A percentile compares a stretch with the other conserved stretches of the same genome.
These are phyloP conservation scores for Lojkania enalia DNA, from an alignment of 2,329 filamentous ascomycete genomes.

Conservation along the genomic window DNA sequence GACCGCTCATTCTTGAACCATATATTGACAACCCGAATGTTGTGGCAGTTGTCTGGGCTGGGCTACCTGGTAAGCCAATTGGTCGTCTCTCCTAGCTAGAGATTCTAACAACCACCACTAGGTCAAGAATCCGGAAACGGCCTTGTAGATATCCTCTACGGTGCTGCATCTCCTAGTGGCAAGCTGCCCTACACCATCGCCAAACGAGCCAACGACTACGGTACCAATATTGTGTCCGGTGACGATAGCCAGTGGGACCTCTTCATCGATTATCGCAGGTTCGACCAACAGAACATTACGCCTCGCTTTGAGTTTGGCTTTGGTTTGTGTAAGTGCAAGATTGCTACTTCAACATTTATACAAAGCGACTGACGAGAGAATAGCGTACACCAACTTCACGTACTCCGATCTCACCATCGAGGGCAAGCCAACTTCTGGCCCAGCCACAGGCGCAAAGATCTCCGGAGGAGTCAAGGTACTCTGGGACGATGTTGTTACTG, in stretches of 20 bases:
- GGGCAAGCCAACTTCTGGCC: constrained; percentile 26
- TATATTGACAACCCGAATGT: constrained; percentile 44
- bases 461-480: constrained; percentile 37
- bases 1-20: constrained; percentile 41
- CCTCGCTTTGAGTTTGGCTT: constrained; percentile 53
- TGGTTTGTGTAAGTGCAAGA: constrained; percentile 39
- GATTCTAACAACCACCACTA: constrained; percentile 5
- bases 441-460: constrained; percentile 28
- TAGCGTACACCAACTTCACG: constrained; percentile 48
- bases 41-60: constrained; percentile 46
- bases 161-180: constrained; percentile 51
- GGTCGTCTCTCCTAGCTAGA: background rate
- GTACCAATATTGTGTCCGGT: constrained; percentile 25
- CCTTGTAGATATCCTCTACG: constrained; percentile 52
- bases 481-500: constrained; percentile 39
- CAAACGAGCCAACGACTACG: constrained; percentile 38
- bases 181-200: constrained; percentile 59
- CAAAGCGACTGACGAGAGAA: background rate
- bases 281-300: constrained; percentile 46
- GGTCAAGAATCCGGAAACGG: constrained; percentile 52
- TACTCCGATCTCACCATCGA: constrained; percentile 40
- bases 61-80: constrained; percentile 36
- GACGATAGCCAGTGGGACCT: constrained; percentile 47
- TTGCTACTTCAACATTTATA: background rate
- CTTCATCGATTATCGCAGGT: constrained; percentile 51